Conservation (phyloP, 192 early-diverging fungal genomes). For the Backusella mclennaniae region DNA sequence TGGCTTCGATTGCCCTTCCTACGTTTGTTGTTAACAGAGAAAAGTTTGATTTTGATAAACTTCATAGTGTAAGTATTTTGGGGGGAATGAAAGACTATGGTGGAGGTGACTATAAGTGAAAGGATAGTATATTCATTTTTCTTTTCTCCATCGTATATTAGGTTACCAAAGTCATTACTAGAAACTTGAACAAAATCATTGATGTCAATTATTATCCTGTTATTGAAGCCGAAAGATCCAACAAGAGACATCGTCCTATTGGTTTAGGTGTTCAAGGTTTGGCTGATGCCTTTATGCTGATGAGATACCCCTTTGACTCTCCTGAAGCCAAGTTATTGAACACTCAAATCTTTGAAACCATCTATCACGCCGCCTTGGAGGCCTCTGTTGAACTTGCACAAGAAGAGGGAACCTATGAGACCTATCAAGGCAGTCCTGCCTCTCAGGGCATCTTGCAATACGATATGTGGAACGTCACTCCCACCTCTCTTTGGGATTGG, state of each 20-base stretch:
- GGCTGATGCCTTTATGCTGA: conserved; percentile 93
- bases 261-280: conserved; percentile 98
- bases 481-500: conserved; percentile 93
- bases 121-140: not conserved
- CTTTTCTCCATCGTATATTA: conserved; percentile 9
- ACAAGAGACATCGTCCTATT: conserved; percentile 95
- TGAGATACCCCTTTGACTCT: conserved; percentile 95
- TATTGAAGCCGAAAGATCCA: conserved; percentile 79
- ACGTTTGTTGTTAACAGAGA: conserved; percentile 68
- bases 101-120: not conserved
- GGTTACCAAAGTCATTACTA: conserved; percentile 81
- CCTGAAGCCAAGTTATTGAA: conserved; percentile 80
- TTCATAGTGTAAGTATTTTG: conserved; percentile 47
- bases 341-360: conserved; percentile 90
- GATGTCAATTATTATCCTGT: conserved; percentile 98
- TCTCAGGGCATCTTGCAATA: conserved; percentile 90
- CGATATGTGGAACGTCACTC: conserved; percentile 88
- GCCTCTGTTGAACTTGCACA: conserved; percentile 89
- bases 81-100: not conserved
- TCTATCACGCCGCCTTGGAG: conserved; percentile 93
- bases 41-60: conserved; percentile 80
- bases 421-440: conserved; percentile 87
- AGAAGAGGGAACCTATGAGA: conserved; percentile 75
- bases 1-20: conserved; percentile 93
- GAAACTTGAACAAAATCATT: conserved; percentile 96